Percentiles rank a stretch among this genome's conserved stretches.
These are phyloP conservation scores for Eucalyptus marginata DNA, from an alignment of 345 rosid genomes.

Conservation along the genomic window DNA sequence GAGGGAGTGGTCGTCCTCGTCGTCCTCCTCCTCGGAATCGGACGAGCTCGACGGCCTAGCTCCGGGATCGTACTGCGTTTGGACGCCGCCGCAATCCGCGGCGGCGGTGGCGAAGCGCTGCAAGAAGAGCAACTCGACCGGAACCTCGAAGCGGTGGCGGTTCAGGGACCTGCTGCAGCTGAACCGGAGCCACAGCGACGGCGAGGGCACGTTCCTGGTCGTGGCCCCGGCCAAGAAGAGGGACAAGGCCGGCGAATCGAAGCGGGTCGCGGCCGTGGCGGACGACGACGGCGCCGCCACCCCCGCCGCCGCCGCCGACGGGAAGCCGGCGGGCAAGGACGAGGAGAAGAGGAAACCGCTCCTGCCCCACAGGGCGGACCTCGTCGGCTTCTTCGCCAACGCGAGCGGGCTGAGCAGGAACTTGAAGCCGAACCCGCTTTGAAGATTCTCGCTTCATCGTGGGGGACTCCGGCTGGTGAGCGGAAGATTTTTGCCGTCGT, in stretches of 20 bases:
- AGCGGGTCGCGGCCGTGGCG: neutral
- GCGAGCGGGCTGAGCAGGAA: constrained; percentile 38
- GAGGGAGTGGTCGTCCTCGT: constrained; percentile 20
- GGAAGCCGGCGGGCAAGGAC: neutral
- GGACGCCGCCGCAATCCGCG: constrained; percentile 29
- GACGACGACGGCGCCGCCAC: neutral
- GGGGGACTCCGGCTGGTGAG: neutral
- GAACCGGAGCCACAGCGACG: constrained; percentile 57
- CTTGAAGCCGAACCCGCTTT: constrained; percentile 32
- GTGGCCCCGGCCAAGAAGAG: constrained; percentile 18
- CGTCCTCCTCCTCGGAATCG: constrained; percentile 44
- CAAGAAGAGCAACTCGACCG: constrained; percentile 65
- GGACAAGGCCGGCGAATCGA: neutral
- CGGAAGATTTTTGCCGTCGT: neutral
- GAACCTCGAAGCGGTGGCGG: constrained; percentile 51
- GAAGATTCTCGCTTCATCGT: neutral
- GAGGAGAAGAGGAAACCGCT: constrained; percentile 29
- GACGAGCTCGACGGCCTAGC: constrained; percentile 45
- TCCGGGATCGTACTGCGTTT: constrained; percentile 48
- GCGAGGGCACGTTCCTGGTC: constrained; percentile 32
- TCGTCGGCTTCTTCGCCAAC: constrained; percentile 35
- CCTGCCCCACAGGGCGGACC: constrained; percentile 39
- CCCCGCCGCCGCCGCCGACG: neutral
- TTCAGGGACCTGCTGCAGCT: constrained; percentile 20
- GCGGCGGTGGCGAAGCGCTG: constrained; percentile 24